Percentiles rank a stretch among this genome's conserved stretches.
Evolutionary conservation across 192 early-diverging fungal genomes (phyloP).

Genomic region (Umbelopsis isabellina): DNA sequence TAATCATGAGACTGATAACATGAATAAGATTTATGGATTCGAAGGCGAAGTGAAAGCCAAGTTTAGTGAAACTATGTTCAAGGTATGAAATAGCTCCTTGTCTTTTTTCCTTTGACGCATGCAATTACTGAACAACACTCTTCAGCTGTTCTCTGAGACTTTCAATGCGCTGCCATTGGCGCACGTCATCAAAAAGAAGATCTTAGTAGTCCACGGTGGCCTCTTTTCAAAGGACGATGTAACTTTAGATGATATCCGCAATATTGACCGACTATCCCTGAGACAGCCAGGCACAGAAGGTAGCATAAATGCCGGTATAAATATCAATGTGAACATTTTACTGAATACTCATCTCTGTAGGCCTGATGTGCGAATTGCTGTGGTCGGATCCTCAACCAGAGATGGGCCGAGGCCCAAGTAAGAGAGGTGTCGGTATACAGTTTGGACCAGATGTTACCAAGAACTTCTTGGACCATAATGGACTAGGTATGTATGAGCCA

Average conservation of each 20-base stretch:
- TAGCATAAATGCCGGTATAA: not conserved
- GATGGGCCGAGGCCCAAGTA: slow-evolving; percentile 84
- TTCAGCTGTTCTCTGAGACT: slow-evolving; percentile 83
- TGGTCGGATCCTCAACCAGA: slow-evolving; percentile 96
- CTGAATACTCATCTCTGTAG: slow-evolving; percentile 41
- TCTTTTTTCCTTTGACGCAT: too few relatives aligned
- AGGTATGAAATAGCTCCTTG: slow-evolving; percentile 30
- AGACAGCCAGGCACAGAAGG: slow-evolving; percentile 63
- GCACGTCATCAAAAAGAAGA: slow-evolving; percentile 88
- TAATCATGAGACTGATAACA: slow-evolving; percentile 97
- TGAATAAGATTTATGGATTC: slow-evolving; percentile 99
- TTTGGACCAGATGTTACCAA: slow-evolving; percentile 98
- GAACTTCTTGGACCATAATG: slow-evolving; percentile 83
- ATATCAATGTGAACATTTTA: not conserved
- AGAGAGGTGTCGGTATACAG: slow-evolving; percentile 93
- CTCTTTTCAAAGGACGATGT: slow-evolving; percentile 91
- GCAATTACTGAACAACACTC: not conserved
- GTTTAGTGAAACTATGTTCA: slow-evolving; percentile 91
- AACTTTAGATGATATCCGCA: slow-evolving; percentile 87
- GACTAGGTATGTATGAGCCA: slow-evolving; percentile 54
- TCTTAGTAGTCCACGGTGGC: slow-evolving; percentile 97
- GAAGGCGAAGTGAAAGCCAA: slow-evolving; percentile 98
- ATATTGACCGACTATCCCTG: slow-evolving; percentile 85
- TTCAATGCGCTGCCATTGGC: slow-evolving; percentile 94
- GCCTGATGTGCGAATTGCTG: slow-evolving; percentile 92